Evolutionary conservation across 1,284 basidiomycete genomes (phyloP), one percentile per base, ranked within the genome.

Genomic region (Cutaneotrichosporon cutaneum): DNA sequence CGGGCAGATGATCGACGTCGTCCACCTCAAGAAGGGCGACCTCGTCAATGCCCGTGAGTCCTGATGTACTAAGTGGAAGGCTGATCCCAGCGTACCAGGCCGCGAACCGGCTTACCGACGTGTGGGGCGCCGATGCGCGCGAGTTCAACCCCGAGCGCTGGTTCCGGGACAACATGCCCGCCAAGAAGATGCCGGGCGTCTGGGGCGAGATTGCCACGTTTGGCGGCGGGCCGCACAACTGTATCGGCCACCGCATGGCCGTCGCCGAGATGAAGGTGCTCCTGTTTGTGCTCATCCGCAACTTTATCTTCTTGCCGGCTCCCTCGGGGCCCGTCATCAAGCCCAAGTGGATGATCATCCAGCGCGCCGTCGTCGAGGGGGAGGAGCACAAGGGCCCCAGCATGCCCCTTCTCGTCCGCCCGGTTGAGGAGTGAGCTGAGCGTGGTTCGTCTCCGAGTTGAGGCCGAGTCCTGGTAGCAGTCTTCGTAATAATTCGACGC

Each of bases 181-280:
- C 21, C 18, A 45, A 21, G 11, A 79, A 77, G 36, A 82, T 88
- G 26, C 85, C 32, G 78, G 78, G 16, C 16, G 74, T 88, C 59
- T 88, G 84, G 77, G 83, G 85, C 0, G 85, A 86, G 42, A 82
- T 68, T 83, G 83, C 36, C 71, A 89, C 87, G 22, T 90, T 90
- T 77, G 76, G 88, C 54, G 83, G 82, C 59, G 87, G 87, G 27
- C 84, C 85, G 66, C 79, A 88, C 59, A 85, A 86, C 45, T 89
- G 87, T 72, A 88, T 89, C 67, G 87, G 88, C 7, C 89, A 85
- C 72, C 83, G 83, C 67, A 90, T 90, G 69, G 87, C 88, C 8
- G 69, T 90, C 53, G 82, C 82, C 26, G 87, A 90, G 71, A 86
- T 26, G 5, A 50, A 50, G 47, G 14, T 22, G 8, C 8, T 22